Conservation (phyloP, 176 grass and related monocot species). For the Eleusine indica region DNA sequence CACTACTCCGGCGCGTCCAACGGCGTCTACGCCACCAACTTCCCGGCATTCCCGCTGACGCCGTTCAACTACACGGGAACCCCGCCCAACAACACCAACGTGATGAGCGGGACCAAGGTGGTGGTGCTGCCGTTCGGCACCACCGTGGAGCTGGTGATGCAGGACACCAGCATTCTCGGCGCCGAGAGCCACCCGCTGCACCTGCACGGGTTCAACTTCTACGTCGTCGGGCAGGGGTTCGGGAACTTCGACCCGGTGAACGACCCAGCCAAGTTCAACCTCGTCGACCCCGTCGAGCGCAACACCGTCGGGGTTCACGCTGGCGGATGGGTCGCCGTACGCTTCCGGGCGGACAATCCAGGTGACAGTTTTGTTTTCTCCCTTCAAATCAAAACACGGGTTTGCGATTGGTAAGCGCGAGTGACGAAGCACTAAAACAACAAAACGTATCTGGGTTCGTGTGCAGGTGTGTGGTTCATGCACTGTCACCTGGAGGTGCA, state of each 20-base stretch:
- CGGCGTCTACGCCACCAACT: conserved; percentile 76
- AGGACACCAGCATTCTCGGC: conserved; percentile 76
- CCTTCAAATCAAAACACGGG: too few species aligned
- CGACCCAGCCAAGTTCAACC: conserved; percentile 63
- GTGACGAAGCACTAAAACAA: background rate
- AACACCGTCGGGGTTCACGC: conserved; percentile 71
- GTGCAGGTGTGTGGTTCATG: background rate
- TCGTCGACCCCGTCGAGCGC: conserved; percentile 72
- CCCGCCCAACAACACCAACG: conserved; percentile 75
- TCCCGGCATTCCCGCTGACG: conserved; percentile 48
- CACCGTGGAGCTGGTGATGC: conserved; percentile 70
- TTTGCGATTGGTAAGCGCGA: background rate
- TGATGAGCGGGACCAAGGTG: conserved; percentile 62
- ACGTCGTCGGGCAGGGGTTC: conserved; percentile 63
- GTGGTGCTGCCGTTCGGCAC: conserved; percentile 56
- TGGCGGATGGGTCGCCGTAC: background rate
- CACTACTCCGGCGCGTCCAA: conserved; percentile 52
- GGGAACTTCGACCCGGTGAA: conserved; percentile 59
- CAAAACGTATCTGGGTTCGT: background rate
- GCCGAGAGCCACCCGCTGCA: conserved; percentile 89
- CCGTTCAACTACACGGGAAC: conserved; percentile 79
- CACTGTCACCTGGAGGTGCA: conserved; percentile 5
- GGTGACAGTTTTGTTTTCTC: background rate
- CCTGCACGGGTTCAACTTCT: conserved; percentile 82
- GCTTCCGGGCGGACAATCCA: background rate